Percentiles rank a stretch among this genome's conserved stretches.
Conservation (phyloP, 768 basidiomycete genomes). For the Tylopilus subfusipes region DNA sequence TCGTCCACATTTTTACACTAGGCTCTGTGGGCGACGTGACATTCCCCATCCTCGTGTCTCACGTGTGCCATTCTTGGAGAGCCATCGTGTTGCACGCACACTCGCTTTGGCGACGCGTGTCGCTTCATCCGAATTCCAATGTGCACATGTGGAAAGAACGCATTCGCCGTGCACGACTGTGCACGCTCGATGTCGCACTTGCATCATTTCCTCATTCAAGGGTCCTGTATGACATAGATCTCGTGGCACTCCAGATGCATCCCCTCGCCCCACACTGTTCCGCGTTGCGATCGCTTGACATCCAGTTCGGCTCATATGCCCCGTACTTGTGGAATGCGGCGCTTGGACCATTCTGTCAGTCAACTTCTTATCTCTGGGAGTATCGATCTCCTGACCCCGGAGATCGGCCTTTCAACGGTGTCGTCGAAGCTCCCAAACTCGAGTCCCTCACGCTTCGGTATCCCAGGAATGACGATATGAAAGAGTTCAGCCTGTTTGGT, state of each 20-base stretch:
- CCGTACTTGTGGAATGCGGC: conserved; percentile 70
- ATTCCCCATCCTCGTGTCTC: conserved; percentile 62
- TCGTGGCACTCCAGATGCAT: conserved; percentile 61
- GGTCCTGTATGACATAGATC: conserved; percentile 31
- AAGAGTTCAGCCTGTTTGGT: conserved; percentile 62
- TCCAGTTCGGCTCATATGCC: conserved; percentile 51
- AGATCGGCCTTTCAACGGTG: conserved; percentile 10
- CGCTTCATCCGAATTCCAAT: conserved; percentile 40
- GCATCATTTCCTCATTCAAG: conserved; percentile 33
- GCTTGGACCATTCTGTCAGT: conserved; percentile 50
- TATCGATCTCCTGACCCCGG: conserved; percentile 12
- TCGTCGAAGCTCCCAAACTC: conserved; percentile 40
- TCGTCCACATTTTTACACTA: conserved; percentile 59
- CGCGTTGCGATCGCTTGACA: conserved; percentile 60
- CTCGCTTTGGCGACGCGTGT: conserved; percentile 60
- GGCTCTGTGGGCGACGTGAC: conserved; percentile 54
- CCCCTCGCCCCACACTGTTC: conserved; percentile 45
- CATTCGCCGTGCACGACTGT: conserved; percentile 55
- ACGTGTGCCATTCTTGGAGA: conserved; percentile 67
- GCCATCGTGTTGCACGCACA: conserved; percentile 57
- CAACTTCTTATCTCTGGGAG: conserved; percentile 25
- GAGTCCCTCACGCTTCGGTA: conserved; percentile 57
- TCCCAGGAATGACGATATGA: conserved; percentile 64
- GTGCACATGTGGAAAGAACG: conserved; percentile 61
- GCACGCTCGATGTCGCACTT: conserved; percentile 59